Percentiles rank a stretch among this genome's conserved stretches.
Conservation (phyloP, 805 yeast genomes). For the Nakazawaea ishiwadae region DNA sequence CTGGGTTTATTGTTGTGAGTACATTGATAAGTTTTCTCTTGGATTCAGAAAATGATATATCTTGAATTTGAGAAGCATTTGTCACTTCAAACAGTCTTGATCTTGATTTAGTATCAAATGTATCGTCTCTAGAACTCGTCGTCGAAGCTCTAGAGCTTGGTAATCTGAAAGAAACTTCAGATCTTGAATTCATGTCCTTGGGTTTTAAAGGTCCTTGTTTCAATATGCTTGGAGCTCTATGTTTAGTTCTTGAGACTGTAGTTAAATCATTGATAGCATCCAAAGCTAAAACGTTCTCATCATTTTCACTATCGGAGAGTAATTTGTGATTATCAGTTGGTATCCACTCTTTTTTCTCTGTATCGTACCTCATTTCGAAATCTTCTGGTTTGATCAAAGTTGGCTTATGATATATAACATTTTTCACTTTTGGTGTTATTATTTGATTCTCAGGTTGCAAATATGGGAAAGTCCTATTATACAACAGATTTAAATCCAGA, state of each 20-base stretch:
- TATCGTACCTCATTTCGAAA: constrained; percentile 7
- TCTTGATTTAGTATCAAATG: constrained; percentile 2
- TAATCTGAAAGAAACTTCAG: constrained; percentile 37
- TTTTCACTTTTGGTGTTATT: constrained; percentile 9
- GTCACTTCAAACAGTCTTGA: constrained; percentile 23
- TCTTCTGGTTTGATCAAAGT: constrained; percentile 11
- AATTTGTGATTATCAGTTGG: background rate
- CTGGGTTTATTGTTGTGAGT: constrained; percentile 37
- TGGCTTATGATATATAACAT: constrained; percentile 3
- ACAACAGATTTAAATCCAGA: constrained; percentile 2
- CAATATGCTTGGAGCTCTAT: constrained; percentile 2
- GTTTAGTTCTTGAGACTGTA: background rate
- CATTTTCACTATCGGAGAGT: background rate
- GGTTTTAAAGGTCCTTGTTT: constrained; percentile 5
- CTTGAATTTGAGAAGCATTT: constrained; percentile 31
- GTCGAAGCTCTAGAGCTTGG: constrained; percentile 22
- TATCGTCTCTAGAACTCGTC: constrained; percentile 19
- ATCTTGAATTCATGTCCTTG: constrained; percentile 7
- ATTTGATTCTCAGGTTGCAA: constrained; percentile 12
- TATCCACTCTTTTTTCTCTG: constrained; percentile 7
- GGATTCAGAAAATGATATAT: constrained; percentile 45
- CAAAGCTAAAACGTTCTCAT: constrained; percentile 9
- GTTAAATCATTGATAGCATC: constrained; percentile 12
- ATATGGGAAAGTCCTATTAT: constrained; percentile 8
- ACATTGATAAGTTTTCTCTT: constrained; percentile 38